Conservation (phyloP, 2,329 filamentous ascomycete genomes). For the Pseudogymnoascus sp. region DNA sequence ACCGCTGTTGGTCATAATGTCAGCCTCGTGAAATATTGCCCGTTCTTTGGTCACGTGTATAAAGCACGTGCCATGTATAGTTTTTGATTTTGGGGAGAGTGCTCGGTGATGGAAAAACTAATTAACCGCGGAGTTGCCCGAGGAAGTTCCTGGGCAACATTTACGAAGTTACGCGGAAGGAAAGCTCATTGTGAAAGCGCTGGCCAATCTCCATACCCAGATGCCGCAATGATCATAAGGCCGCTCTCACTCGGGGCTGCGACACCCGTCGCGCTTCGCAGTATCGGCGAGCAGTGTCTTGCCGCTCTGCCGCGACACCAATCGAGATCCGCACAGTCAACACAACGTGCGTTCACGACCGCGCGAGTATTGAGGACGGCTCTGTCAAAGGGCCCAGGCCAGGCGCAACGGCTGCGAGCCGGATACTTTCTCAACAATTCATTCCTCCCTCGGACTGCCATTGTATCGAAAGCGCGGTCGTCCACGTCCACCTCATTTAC, state of each 20-base stretch:
- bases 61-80: not conserved
- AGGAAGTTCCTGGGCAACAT: conserved; percentile 4
- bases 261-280: conserved; percentile 1
- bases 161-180: conserved; percentile 1
- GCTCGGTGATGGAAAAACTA: not conserved
- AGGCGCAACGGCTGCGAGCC: not conserved
- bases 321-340: not conserved
- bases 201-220: conserved; percentile 2
- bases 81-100: not conserved
- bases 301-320: not conserved
- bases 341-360: not conserved
- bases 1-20: not conserved
- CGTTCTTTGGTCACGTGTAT: not conserved
- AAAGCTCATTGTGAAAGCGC: conserved; percentile 7
- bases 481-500: conserved; percentile 3
- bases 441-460: not conserved
- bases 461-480: not conserved
- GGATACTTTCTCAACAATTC: conserved; percentile 7
- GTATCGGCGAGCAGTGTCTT: not conserved
- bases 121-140: not conserved
- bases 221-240: conserved; percentile 10
- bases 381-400: not conserved
- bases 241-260: conserved; percentile 10
- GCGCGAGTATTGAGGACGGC: conserved; percentile 8
- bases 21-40: not conserved